Percentiles rank a stretch among this genome's conserved stretches.
phyloP scores from a whole-genome alignment of 345 rosid genomes.

The Hibiscus trionum region DNA sequence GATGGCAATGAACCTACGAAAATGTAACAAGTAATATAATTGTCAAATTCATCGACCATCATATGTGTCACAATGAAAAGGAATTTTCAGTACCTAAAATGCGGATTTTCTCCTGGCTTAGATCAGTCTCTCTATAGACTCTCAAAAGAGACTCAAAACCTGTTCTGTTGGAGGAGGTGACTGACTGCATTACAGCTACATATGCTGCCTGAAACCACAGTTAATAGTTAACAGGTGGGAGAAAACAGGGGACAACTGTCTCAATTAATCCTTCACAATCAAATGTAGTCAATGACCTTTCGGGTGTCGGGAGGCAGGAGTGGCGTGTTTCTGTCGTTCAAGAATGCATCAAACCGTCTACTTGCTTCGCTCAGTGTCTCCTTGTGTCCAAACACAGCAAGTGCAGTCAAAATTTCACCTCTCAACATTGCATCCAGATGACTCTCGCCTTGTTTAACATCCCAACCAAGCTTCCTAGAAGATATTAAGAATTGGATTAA shows the following conservation, averaged over 20 bases:
- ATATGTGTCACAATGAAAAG: neutral
- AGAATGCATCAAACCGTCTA: constrained; percentile 63
- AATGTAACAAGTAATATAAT: neutral
- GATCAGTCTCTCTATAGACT: constrained; percentile 87
- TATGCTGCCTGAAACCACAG: constrained; percentile 68
- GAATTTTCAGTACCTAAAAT: constrained; percentile 45
- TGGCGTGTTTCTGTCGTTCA: constrained; percentile 68
- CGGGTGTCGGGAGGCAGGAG: constrained; percentile 85
- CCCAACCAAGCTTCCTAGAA: constrained; percentile 88
- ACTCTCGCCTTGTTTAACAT: constrained; percentile 75
- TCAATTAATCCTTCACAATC: neutral
- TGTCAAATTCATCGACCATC: constrained; percentile 4
- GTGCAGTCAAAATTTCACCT: constrained; percentile 82
- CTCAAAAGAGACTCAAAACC: constrained; percentile 72
- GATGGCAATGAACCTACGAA: constrained; percentile 64
- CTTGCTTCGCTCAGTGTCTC: constrained; percentile 58
- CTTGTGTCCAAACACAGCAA: constrained; percentile 64
- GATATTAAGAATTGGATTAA: constrained; percentile 3
- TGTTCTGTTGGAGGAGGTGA: constrained; percentile 45
- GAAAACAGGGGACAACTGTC: neutral
- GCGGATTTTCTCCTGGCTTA: constrained; percentile 95
- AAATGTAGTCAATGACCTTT: constrained; percentile 35
- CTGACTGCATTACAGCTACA: constrained; percentile 77
- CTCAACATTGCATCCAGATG: constrained; percentile 91
- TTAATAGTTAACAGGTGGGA: constrained; percentile 2